These are phyloP conservation scores for Apophysomyces sp. DNA, from an alignment of 371 early-diverging fungal genomes.

Conservation along the genomic window DNA sequence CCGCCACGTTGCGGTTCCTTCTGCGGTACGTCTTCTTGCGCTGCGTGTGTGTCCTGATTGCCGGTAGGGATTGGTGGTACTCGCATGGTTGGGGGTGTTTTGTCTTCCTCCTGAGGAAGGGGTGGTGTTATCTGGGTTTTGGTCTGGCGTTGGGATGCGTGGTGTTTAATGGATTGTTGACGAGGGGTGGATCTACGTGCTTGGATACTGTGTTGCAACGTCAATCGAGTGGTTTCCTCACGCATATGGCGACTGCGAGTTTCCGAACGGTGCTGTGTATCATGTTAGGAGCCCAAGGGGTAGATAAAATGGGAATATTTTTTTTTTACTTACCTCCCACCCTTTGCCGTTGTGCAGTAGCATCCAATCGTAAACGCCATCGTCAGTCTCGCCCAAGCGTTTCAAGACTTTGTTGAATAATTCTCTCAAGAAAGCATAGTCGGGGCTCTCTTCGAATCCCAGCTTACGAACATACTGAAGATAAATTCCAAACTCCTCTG, in stretches of 20 bases:
- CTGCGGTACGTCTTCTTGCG: not conserved
- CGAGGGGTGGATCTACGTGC: not conserved
- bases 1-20: conserved; percentile 12
- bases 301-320: not conserved
- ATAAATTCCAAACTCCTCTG: conserved; percentile 85
- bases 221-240: not conserved
- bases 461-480: conserved; percentile 85
- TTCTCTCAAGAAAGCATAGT: conserved; percentile 82
- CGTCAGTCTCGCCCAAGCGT: conserved; percentile 70
- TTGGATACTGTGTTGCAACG: conserved; percentile 4
- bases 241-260: conserved; percentile 2
- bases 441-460: conserved; percentile 91
- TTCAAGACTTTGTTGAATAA: conserved; percentile 80
- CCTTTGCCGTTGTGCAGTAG: conserved; percentile 57
- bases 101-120: conserved; percentile 1
- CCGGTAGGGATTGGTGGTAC: not conserved
- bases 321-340: conserved; percentile 35
- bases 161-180: conserved; percentile 2
- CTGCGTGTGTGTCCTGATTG: not conserved
- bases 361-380: conserved; percentile 92
- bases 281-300: not conserved
- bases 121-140: not conserved
- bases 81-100: conserved; percentile 1
- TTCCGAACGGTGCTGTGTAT: conserved; percentile 1
- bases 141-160: not conserved